Conservation (phyloP, 2,329 filamentous ascomycete genomes). For the Penicillium occitanis region DNA sequence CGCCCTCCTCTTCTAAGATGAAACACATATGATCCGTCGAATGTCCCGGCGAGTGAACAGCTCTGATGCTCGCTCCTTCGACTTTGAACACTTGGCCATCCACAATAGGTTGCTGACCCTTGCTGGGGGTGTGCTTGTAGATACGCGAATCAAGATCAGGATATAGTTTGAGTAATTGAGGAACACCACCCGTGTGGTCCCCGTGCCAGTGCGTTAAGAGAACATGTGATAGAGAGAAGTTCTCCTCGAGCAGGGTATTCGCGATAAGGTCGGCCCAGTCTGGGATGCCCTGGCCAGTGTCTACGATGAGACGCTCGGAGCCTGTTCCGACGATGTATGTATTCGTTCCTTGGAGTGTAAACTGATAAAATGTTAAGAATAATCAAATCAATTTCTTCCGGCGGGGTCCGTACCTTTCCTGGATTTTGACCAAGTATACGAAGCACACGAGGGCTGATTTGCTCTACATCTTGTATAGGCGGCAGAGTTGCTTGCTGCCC, state of each 20-base stretch:
- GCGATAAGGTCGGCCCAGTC: constrained; percentile 6
- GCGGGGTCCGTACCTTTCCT: constrained; percentile 36
- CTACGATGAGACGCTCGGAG: constrained; percentile 35
- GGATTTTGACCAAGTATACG: constrained; percentile 48
- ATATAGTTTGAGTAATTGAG: constrained; percentile 38
- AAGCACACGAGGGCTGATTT: constrained; percentile 44
- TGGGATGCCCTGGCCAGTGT: constrained; percentile 30
- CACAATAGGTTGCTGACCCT: constrained; percentile 34
- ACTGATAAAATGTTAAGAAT: constrained; percentile 24
- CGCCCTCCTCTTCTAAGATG: constrained; percentile 67
- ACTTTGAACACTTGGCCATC: constrained; percentile 41
- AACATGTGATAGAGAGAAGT: constrained; percentile 25
- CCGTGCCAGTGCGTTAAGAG: constrained; percentile 48
- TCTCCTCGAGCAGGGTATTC: neutral
- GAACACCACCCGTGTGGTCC: constrained; percentile 46
- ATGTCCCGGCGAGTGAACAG: constrained; percentile 62
- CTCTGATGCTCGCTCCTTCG: constrained; percentile 42
- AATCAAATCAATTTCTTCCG: neutral
- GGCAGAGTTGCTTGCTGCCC: constrained; percentile 41
- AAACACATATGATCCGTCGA: constrained; percentile 74
- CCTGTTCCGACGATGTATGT: constrained; percentile 44
- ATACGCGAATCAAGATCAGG: constrained; percentile 31
- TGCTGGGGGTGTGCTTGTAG: constrained; percentile 40
- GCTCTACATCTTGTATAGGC: constrained; percentile 40
- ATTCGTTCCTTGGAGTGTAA: constrained; percentile 43